A percentile compares a stretch with the other conserved stretches of the same genome.
Evolutionary conservation across 139 green algal genomes (phyloP).

Genomic region (Tetradesmus lagerheimii): DNA sequence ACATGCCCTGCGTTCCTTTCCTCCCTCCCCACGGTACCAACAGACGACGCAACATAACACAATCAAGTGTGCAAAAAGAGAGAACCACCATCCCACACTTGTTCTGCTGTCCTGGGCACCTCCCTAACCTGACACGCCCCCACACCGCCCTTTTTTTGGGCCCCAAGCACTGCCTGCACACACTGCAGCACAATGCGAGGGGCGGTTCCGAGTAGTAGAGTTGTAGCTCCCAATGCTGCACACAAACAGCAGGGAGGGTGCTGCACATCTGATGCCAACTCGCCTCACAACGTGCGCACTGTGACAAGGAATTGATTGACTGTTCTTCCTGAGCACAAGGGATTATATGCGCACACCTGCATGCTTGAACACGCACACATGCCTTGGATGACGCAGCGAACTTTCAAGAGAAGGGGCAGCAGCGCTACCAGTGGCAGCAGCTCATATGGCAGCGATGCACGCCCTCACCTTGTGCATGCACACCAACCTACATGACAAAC

Average conservation of each 20-base stretch:
- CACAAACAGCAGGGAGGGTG: neutral
- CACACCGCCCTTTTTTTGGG: neutral
- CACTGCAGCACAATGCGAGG: neutral
- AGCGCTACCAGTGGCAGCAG: neutral
- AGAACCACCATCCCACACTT: neutral
- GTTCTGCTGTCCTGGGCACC: neutral
- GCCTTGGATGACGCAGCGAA: neutral
- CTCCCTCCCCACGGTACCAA: neutral
- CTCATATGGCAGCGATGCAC: neutral
- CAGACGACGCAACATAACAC: neutral
- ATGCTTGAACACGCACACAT: neutral
- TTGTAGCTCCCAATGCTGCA: neutral
- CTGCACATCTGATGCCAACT: neutral
- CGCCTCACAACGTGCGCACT: neutral
- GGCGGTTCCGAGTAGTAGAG: neutral
- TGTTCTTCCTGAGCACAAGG: neutral
- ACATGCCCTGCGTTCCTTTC: neutral
- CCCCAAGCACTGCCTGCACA: neutral
- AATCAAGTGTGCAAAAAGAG: neutral
- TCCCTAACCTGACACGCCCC: neutral
- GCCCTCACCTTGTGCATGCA: neutral
- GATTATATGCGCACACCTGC: neutral
- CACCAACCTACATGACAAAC: neutral
- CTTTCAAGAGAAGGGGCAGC: neutral
- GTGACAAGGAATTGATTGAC: neutral